Base-by-base conservation (phyloP, 768 basidiomycete genomes). In the Neoboletus magnificus region DNA sequence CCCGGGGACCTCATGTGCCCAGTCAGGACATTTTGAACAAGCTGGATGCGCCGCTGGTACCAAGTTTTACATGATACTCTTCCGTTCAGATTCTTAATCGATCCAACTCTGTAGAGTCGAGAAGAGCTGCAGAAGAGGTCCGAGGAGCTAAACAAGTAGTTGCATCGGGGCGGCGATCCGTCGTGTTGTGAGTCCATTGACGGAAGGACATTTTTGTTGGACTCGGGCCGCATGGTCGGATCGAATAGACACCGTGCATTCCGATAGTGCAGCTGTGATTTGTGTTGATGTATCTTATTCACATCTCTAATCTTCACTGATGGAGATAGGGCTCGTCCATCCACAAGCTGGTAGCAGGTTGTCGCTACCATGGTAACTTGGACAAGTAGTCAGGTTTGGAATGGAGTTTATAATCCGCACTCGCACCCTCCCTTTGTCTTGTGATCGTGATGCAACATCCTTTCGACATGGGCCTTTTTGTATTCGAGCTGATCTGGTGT, bases 1-100 rank as follows among this genome's bases (percentile, higher is more conserved):
- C 81, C 3, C 77, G 74, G 29, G 84, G 69, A 5, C 84, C 84
- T 2, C 68, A 81, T 50, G 62, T 84, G 23, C 83, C 80, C 6
- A 77, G 68, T 47, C 65, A 72, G 37, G 70, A 81, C 56, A 62
- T 78, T 44, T 52, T 75, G 68, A 75, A 75, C 48, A 77, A 71
- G 41, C 49, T 85, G 39, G 81, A 77, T 36, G 65, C 75, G 39
- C 80, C 83, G 32, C 48, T 74, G 72, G 84, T 83, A 55, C 47
- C 78, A 54, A 46, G 79, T n/a, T 18, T 37, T 36, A 7, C 5
- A 7, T 8, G 3, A n/a, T 18, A n/a, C 4, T 12, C 20, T n/a
- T 43, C 10, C n/a, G 20, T 12, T n/a, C n/a, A 12, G 18, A 13
- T 45, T 20, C 12, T 32, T 7, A 11, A 30, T 30, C 2, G 30